Evolutionary conservation across 2,329 filamentous ascomycete species (phyloP).

Genomic region (Scytalidium sp.): DNA sequence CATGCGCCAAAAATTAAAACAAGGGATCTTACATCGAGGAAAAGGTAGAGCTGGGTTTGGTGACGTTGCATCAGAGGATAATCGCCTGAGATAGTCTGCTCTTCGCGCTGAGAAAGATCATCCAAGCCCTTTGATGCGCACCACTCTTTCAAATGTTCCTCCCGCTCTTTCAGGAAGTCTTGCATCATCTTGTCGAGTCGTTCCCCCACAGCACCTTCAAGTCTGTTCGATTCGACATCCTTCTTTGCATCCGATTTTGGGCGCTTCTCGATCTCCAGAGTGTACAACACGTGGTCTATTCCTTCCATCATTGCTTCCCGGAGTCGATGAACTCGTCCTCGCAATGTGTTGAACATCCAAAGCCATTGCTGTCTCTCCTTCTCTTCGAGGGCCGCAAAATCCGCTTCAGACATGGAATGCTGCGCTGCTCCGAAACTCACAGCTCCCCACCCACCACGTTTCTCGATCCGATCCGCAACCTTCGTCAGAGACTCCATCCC

Average conservation of each 20-base stretch:
- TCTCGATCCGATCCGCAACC: constrained; percentile 9
- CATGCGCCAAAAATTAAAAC: background rate
- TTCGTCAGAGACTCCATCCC: constrained; percentile 9
- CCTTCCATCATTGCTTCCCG: constrained; percentile 7
- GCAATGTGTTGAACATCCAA: constrained; percentile 7
- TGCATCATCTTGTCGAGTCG: constrained; percentile 5
- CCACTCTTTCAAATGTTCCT: constrained; percentile 7
- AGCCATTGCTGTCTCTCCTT: constrained; percentile 10
- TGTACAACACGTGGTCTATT: constrained; percentile 6
- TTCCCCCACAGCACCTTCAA: background rate
- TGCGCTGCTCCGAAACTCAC: too few relatives aligned
- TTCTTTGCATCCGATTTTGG: background rate
- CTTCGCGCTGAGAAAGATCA: background rate
- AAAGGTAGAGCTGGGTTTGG: constrained; percentile 5
- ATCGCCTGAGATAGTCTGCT: background rate
- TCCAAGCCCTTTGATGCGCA: constrained; percentile 8
- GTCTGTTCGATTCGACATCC: constrained; percentile 6
- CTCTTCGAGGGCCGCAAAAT: constrained; percentile 4
- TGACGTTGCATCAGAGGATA: constrained; percentile 4
- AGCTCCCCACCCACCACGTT: constrained; percentile 6
- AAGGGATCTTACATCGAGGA: constrained; percentile 5
- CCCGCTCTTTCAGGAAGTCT: constrained; percentile 4
- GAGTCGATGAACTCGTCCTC: constrained; percentile 1
- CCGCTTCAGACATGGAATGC: background rate
- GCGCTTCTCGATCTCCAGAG: constrained; percentile 4